phyloP scores from a whole-genome alignment of 768 basidiomycete genomes.

The Lactarius hatsudake region DNA sequence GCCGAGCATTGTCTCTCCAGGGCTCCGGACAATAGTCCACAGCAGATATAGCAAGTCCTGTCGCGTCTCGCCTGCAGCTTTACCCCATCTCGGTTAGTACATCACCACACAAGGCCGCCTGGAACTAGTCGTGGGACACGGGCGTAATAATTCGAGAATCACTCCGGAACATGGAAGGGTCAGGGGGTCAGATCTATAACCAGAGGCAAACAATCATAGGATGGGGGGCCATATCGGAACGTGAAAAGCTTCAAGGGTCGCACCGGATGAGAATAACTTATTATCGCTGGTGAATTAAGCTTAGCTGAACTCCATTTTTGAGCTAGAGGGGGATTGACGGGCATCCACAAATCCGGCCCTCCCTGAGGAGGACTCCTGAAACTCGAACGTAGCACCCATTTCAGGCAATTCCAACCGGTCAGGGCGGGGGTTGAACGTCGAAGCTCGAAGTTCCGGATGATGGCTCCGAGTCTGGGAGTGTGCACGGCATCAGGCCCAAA shows the following conservation, averaged over 20 bases:
- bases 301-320: background rate
- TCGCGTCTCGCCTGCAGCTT: background rate
- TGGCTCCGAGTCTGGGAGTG: background rate
- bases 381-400: slow-evolving; percentile 3
- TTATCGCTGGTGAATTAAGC: slow-evolving; percentile 1
- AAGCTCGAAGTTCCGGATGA: background rate
- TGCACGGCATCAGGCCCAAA: background rate
- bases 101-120: background rate
- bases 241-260: background rate
- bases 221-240: background rate
- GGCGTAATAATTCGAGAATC: slow-evolving; percentile 1
- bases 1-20: background rate
- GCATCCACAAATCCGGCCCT: background rate
- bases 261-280: slow-evolving; percentile 6
- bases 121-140: background rate
- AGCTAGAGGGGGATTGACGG: background rate
- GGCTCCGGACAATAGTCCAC: slow-evolving; percentile 11
- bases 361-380: slow-evolving; percentile 1
- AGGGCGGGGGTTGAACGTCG: background rate
- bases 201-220: slow-evolving; percentile 1
- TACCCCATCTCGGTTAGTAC: slow-evolving; percentile 2
- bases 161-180: slow-evolving; percentile 1
- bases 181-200: background rate
- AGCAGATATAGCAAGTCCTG: slow-evolving; percentile 2
- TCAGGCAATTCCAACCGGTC: background rate